These are phyloP conservation scores for Mucor lusitanicus DNA, from an alignment of 371 early-diverging fungal genomes.

Conservation along the genomic window DNA sequence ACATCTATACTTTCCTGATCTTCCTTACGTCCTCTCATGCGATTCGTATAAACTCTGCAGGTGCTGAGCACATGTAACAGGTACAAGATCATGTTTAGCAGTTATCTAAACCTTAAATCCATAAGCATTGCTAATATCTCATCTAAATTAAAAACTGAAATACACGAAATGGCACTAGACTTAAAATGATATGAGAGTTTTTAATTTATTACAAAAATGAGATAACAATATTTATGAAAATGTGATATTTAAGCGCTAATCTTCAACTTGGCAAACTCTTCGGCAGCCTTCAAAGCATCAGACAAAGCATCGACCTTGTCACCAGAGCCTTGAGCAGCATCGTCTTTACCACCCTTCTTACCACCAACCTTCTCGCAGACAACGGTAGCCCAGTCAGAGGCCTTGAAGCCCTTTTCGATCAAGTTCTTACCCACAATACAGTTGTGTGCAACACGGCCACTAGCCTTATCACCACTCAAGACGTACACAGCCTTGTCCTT, in stretches of 20 bases:
- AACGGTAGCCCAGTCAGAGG: constrained; percentile 86
- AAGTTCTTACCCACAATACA: constrained; percentile 79
- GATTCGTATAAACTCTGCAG: neutral
- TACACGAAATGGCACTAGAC: neutral
- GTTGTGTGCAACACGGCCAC: constrained; percentile 77
- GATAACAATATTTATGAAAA: neutral
- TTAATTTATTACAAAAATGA: neutral
- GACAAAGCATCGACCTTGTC: constrained; percentile 59
- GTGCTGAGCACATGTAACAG: neutral
- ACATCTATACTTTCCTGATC: neutral
- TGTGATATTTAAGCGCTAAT: constrained; percentile 28
- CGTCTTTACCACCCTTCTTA: constrained; percentile 89
- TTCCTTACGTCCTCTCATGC: neutral
- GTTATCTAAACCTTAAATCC: neutral
- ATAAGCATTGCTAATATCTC: neutral
- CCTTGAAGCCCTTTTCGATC: constrained; percentile 78
- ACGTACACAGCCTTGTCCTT: constrained; percentile 85
- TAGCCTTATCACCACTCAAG: constrained; percentile 72
- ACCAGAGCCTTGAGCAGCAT: constrained; percentile 85
- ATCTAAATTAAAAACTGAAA: neutral
- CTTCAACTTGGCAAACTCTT: constrained; percentile 75
- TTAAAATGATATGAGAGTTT: neutral
- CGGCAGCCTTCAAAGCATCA: constrained; percentile 80
- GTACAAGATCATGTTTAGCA: neutral
- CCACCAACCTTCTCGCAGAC: constrained; percentile 86